Evolutionary conservation across 352 stramenopile species (phyloP).

Genomic region (Aphanomyces stellatus): DNA sequence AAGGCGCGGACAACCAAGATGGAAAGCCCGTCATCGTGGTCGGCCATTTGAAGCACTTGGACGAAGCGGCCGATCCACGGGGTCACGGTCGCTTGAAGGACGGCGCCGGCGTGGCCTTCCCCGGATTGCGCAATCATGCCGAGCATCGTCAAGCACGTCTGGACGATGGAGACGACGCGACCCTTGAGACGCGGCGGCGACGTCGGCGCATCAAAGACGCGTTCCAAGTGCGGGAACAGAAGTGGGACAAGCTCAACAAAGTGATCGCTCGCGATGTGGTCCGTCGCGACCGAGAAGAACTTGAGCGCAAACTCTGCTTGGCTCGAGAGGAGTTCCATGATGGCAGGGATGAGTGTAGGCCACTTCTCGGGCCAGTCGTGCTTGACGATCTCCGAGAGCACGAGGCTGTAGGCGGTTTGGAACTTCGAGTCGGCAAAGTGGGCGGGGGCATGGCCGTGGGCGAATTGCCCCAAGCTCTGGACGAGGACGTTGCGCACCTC

Average conservation of each 20-base stretch:
- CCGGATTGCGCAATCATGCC: constrained; percentile 78
- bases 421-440: constrained; percentile 59
- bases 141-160: constrained; percentile 70
- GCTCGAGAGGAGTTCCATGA: constrained; percentile 49
- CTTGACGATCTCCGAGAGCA: constrained; percentile 72
- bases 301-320: constrained; percentile 62
- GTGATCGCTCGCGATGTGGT: constrained; percentile 71
- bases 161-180: constrained; percentile 60
- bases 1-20: constrained; percentile 70
- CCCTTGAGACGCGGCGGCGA: constrained; percentile 45
- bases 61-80: constrained; percentile 70
- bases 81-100: constrained; percentile 55
- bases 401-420: constrained; percentile 68
- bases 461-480: constrained; percentile 41
- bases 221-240: constrained; percentile 64
- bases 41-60: constrained; percentile 32
- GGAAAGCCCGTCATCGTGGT: constrained; percentile 59
- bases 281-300: constrained; percentile 59
- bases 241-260: constrained; percentile 66
- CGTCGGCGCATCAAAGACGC: constrained; percentile 41
- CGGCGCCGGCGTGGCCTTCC: constrained; percentile 40
- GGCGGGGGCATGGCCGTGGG: constrained; percentile 24
- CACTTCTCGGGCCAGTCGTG: constrained; percentile 80
- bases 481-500: constrained; percentile 55
- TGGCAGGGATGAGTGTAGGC: constrained; percentile 53